A percentile compares a stretch with the other conserved stretches of the same genome.
Conservation (phyloP, 345 rosid genomes). For the Linum trigynum region DNA sequence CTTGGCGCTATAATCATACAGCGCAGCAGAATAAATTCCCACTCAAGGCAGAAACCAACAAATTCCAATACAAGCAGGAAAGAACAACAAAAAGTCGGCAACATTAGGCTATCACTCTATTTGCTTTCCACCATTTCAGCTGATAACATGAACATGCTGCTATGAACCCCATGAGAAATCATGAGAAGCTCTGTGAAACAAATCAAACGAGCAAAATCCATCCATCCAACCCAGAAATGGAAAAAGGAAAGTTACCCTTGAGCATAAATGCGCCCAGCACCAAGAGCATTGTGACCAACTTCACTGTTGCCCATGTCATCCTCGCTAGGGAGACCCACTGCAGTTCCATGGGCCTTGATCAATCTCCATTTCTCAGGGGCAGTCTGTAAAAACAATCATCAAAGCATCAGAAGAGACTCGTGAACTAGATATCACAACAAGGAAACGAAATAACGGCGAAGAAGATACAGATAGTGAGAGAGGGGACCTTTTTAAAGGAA, state of each 20-base stretch:
- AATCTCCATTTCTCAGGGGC: slow-evolving; percentile 85
- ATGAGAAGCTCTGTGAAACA: too few relatives aligned
- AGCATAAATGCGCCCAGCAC: slow-evolving; percentile 91
- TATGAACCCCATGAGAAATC: too few relatives aligned
- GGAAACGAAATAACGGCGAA: too few relatives aligned
- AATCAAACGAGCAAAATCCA: neutral
- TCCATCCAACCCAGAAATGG: neutral
- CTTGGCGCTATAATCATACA: slow-evolving; percentile 51
- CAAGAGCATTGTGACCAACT: slow-evolving; percentile 97
- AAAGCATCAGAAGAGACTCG: neutral
- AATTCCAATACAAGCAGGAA: too few relatives aligned
- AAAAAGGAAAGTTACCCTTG: slow-evolving; percentile 48
- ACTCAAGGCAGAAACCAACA: neutral
- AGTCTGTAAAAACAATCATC: neutral
- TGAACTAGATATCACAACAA: neutral
- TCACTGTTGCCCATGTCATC: slow-evolving; percentile 99
- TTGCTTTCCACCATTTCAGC: too few relatives aligned
- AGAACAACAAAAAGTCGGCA: too few relatives aligned
- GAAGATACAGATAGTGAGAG: neutral
- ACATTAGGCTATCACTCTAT: too few relatives aligned
- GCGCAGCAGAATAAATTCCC: slow-evolving; percentile 7
- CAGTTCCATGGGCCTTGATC: slow-evolving; percentile 79
- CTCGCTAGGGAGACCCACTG: slow-evolving; percentile 94
- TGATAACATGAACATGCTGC: too few relatives aligned
- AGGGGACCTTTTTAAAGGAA: slow-evolving; percentile 57